A percentile compares a stretch with the other conserved stretches of the same genome.
phyloP scores from a whole-genome alignment of 2,329 filamentous ascomycete genomes.

The Chaetomiaceae sp. region DNA sequence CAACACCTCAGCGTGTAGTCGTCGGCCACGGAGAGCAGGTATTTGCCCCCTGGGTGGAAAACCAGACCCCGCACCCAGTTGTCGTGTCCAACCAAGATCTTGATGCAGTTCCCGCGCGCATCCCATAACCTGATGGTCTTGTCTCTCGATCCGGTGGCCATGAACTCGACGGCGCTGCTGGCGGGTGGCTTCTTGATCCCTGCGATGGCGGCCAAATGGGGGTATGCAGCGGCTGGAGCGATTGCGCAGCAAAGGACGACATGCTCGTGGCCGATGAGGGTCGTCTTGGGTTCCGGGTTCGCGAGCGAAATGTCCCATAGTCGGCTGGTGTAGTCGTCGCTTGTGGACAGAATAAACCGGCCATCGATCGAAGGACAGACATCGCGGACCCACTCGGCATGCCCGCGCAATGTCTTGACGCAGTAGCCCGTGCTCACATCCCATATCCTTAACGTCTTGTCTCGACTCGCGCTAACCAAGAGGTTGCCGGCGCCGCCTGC shows the following conservation, averaged over 20 bases:
- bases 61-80: conserved; percentile 87
- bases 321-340: conserved; percentile 75
- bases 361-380: conserved; percentile 80
- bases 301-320: conserved; percentile 78
- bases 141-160: conserved; percentile 84
- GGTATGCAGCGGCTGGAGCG: conserved; percentile 74
- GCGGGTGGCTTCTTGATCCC: conserved; percentile 78
- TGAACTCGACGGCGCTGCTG: conserved; percentile 75
- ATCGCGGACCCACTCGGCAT: conserved; percentile 87
- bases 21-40: conserved; percentile 78
- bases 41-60: conserved; percentile 91
- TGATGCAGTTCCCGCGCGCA: conserved; percentile 75
- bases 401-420: conserved; percentile 81
- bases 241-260: conserved; percentile 81
- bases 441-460: conserved; percentile 84
- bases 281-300: conserved; percentile 67
- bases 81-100: conserved; percentile 81
- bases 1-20: conserved; percentile 92
- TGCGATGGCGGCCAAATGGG: conserved; percentile 70
- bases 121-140: conserved; percentile 92
- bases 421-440: conserved; percentile 91
- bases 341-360: conserved; percentile 74
- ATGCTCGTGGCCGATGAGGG: conserved; percentile 82
- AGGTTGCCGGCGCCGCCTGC: conserved; percentile 79
- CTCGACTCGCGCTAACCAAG: conserved; percentile 79